Percentiles rank a stretch among this genome's conserved stretches.
These are phyloP conservation scores for Graphilbum sp. DNA, from an alignment of 2,329 filamentous ascomycete species.

Conservation along the genomic window DNA sequence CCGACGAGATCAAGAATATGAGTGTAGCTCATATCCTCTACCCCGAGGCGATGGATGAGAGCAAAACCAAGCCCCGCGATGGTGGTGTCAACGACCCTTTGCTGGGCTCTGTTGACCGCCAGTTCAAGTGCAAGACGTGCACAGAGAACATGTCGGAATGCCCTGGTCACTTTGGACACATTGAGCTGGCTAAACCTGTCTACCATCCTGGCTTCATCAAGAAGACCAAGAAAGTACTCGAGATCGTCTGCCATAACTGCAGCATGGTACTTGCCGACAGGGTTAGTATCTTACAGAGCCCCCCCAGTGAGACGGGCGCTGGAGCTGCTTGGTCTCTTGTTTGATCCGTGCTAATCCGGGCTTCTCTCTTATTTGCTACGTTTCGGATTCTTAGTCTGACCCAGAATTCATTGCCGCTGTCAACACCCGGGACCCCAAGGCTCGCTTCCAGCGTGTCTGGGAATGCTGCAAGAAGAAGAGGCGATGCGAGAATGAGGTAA, in stretches of 20 bases:
- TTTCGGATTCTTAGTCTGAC: constrained; percentile 47
- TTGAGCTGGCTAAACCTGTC: constrained; percentile 90
- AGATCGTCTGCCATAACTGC: constrained; percentile 98
- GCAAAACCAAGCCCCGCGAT: constrained; percentile 75
- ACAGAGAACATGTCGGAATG: constrained; percentile 92
- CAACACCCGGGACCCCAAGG: constrained; percentile 77
- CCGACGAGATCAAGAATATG: constrained; percentile 98
- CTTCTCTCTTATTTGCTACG: constrained; percentile 12
- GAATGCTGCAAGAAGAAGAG: constrained; percentile 78
- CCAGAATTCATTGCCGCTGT: constrained; percentile 70
- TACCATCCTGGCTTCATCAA: constrained; percentile 93
- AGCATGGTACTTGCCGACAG: constrained; percentile 94
- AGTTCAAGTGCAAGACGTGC: constrained; percentile 92
- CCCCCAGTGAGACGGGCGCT: background rate
- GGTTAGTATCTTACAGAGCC: constrained; percentile 60
- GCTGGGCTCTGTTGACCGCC: constrained; percentile 88
- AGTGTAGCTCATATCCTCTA: constrained; percentile 93
- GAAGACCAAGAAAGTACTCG: constrained; percentile 98
- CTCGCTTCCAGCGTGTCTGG: constrained; percentile 87
- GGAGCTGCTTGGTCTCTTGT: constrained; percentile 28
- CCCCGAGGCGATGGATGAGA: constrained; percentile 99
- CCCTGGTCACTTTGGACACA: constrained; percentile 96
- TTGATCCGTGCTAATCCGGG: constrained; percentile 8
- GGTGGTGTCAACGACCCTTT: constrained; percentile 90
- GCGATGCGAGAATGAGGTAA: constrained; percentile 66